These are phyloP conservation scores for Deinandra increscens DNA, from an alignment of 129 eudicot species.

Conservation along the genomic window DNA sequence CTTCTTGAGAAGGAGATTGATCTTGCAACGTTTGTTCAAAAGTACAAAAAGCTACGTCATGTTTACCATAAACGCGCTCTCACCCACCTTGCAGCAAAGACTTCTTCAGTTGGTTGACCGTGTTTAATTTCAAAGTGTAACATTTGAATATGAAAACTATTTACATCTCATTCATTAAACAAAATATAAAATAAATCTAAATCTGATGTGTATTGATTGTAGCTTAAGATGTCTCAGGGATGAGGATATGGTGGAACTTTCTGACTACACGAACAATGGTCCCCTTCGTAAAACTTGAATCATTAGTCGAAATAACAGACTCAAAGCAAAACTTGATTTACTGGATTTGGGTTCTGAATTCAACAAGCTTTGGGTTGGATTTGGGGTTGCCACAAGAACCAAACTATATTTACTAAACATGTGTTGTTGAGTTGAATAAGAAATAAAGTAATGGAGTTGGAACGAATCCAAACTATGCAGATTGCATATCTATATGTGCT, in stretches of 20 bases:
- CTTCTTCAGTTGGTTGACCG: conserved; percentile 43
- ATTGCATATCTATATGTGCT: no score
- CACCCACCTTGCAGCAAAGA: conserved; percentile 71
- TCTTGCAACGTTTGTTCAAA: conserved; percentile 59
- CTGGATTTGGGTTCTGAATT: no score
- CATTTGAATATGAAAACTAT: not conserved
- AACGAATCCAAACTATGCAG: no score
- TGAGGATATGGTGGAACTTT: not conserved
- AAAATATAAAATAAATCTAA: not conserved
- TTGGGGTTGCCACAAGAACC: no score
- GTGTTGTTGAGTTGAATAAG: no score
- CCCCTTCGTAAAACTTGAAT: no score
- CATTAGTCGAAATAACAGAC: no score
- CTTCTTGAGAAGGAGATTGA: conserved; percentile 79
- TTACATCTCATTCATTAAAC: not conserved
- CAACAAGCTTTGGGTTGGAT: no score
- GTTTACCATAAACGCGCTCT: conserved; percentile 69
- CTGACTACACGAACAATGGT: not conserved
- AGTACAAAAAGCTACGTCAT: conserved; percentile 67
- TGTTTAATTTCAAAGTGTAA: not conserved
- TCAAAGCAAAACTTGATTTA: no score
- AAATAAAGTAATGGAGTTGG: no score
- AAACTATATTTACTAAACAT: no score
- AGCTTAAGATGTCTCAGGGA: not conserved
- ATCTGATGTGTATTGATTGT: not conserved